phyloP scores from a whole-genome alignment of 2,329 filamentous ascomycete genomes.

The Keithomyces neogunnii region DNA sequence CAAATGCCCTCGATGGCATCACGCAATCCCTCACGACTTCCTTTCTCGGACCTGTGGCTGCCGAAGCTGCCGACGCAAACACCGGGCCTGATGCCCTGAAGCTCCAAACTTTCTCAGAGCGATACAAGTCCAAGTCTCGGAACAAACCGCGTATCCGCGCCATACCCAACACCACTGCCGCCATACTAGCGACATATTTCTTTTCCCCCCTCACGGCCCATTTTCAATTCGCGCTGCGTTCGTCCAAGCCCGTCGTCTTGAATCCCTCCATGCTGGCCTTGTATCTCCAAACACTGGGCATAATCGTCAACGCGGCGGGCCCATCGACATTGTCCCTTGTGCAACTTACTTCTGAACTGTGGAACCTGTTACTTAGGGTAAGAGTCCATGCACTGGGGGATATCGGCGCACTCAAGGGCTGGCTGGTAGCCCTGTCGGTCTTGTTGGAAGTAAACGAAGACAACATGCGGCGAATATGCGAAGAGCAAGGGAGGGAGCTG shows the following conservation, averaged over 20 bases:
- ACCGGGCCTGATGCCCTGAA: constrained; percentile 81
- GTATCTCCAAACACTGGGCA: constrained; percentile 76
- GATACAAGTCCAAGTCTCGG: constrained; percentile 25
- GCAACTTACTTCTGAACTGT: constrained; percentile 76
- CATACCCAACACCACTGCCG: constrained; percentile 70
- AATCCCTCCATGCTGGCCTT: constrained; percentile 68
- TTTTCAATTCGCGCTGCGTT: constrained; percentile 58
- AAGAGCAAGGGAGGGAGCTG: constrained; percentile 65
- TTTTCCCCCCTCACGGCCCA: constrained; percentile 81
- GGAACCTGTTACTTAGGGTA: constrained; percentile 69
- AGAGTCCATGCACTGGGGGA: constrained; percentile 53
- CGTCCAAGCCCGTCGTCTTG: constrained; percentile 52
- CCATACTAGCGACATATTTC: constrained; percentile 65
- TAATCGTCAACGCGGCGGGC: constrained; percentile 76
- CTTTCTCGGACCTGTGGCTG: constrained; percentile 76
- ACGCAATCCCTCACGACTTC: constrained; percentile 57
- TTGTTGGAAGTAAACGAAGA: constrained; percentile 74
- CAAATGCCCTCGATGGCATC: constrained; percentile 59
- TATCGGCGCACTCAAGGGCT: constrained; percentile 58
- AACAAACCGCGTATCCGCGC: constrained; percentile 38
- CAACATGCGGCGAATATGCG: constrained; percentile 63
- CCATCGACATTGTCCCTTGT: constrained; percentile 68
- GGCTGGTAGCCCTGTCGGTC: constrained; percentile 72
- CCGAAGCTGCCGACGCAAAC: constrained; percentile 68
- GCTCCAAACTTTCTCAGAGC: constrained; percentile 76